These are phyloP conservation scores for Rubroboletus satanas DNA, from an alignment of 768 basidiomycete species.

Conservation along the genomic window DNA sequence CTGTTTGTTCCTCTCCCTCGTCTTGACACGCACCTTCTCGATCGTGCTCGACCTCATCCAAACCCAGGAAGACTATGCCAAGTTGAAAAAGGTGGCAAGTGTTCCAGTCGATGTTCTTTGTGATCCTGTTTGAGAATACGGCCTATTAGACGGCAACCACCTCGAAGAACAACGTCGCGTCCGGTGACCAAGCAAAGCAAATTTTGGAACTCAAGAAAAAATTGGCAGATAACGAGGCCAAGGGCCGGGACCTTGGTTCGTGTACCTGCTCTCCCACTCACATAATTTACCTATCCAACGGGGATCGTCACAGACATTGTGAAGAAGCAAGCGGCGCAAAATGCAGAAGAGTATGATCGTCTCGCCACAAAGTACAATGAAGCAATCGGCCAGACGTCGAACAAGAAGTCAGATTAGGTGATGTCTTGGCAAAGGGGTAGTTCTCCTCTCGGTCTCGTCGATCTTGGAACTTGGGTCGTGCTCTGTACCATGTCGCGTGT, in stretches of 20 bases:
- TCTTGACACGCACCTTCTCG: conserved; percentile 89
- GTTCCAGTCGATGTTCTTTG: background rate
- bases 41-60: conserved; percentile 90
- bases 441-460: background rate
- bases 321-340: conserved; percentile 78
- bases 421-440: background rate
- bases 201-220: conserved; percentile 68
- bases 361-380: conserved; percentile 76
- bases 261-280: conserved; percentile 7
- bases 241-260: conserved; percentile 63
- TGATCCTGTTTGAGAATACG: background rate
- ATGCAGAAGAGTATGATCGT: conserved; percentile 77
- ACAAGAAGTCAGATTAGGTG: conserved; percentile 65
- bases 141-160: conserved; percentile 31
- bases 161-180: conserved; percentile 28
- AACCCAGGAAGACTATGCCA: conserved; percentile 82
- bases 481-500: background rate
- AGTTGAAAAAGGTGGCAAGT: conserved; percentile 62
- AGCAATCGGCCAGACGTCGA: conserved; percentile 52
- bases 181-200: conserved; percentile 33
- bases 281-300: background rate
- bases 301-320: conserved; percentile 51
- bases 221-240: conserved; percentile 52
- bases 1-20: conserved; percentile 92
- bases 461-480: background rate